A percentile compares a stretch with the other conserved stretches of the same genome.
Conservation (phyloP, 1,139 yeast genomes). For the Pichia norvegensis region DNA sequence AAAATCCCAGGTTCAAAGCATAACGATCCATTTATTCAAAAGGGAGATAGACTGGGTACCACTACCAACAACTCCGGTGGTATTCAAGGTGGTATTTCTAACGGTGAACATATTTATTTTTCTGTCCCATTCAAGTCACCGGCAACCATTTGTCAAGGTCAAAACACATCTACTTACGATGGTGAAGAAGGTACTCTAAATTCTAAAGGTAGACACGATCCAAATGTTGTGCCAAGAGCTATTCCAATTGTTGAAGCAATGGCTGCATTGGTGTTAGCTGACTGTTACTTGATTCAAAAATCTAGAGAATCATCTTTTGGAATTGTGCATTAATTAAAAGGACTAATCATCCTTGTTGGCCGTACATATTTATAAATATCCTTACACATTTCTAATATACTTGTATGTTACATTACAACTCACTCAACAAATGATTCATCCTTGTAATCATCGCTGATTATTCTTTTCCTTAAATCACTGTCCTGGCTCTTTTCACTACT, state of each 20-base stretch:
- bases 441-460: slow-evolving; percentile 9
- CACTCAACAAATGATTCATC: background rate
- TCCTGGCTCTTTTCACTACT: slow-evolving; percentile 9
- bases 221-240: slow-evolving; percentile 97
- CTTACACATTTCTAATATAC: background rate
- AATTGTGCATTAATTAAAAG: slow-evolving; percentile 17
- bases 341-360: background rate
- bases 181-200: slow-evolving; percentile 83
- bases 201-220: slow-evolving; percentile 97
- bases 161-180: slow-evolving; percentile 76
- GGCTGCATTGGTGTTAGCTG: slow-evolving; percentile 91
- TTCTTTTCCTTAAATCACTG: slow-evolving; percentile 8
- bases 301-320: slow-evolving; percentile 56
- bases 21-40: slow-evolving; percentile 70
- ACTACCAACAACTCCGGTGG: slow-evolving; percentile 93
- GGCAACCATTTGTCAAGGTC: slow-evolving; percentile 93
- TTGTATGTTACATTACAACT: background rate
- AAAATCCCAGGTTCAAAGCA: slow-evolving; percentile 87
- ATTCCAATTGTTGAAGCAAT: slow-evolving; percentile 97
- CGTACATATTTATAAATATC: background rate
- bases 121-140: slow-evolving; percentile 96
- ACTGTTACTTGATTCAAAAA: slow-evolving; percentile 76
- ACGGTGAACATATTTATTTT: slow-evolving; percentile 92
- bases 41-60: slow-evolving; percentile 61
- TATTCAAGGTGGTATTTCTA: slow-evolving; percentile 94